These are phyloP conservation scores for Penicillium tannophilum DNA, from an alignment of 495 filamentous ascomycete species.

Conservation along the genomic window DNA sequence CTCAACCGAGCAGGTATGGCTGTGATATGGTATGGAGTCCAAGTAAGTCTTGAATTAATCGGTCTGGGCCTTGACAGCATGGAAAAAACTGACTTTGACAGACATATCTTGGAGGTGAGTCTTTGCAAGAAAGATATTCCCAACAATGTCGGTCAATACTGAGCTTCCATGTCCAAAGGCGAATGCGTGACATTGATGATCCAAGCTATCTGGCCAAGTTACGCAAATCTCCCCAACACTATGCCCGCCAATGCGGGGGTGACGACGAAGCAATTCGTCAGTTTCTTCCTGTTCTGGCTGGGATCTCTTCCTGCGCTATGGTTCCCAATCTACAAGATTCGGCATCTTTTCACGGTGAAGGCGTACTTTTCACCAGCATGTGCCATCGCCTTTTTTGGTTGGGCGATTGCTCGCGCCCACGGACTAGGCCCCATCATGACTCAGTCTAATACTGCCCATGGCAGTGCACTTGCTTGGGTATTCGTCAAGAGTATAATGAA, in stretches of 20 bases:
- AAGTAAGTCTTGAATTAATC: slow-evolving; percentile 30
- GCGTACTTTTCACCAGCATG: slow-evolving; percentile 78
- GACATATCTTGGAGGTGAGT: slow-evolving; percentile 69
- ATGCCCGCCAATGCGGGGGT: slow-evolving; percentile 66
- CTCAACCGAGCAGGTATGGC: slow-evolving; percentile 86
- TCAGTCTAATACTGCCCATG: slow-evolving; percentile 62
- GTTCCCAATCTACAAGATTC: slow-evolving; percentile 55
- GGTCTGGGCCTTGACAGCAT: not conserved
- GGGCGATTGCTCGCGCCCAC: slow-evolving; percentile 77
- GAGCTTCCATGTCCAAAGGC: slow-evolving; percentile 31
- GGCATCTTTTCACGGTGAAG: slow-evolving; percentile 93
- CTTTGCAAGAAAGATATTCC: not conserved
- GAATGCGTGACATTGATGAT: slow-evolving; percentile 80
- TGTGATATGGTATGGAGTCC: slow-evolving; percentile 73
- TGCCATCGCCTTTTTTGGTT: slow-evolving; percentile 83
- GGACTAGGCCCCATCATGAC: slow-evolving; percentile 81
- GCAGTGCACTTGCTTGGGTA: slow-evolving; percentile 73
- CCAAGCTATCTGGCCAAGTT: slow-evolving; percentile 71
- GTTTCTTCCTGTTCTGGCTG: slow-evolving; percentile 82
- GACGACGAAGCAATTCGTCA: slow-evolving; percentile 69
- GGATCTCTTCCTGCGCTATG: slow-evolving; percentile 76
- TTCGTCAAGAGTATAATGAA: slow-evolving; percentile 82
- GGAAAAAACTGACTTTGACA: not conserved
- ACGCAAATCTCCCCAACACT: slow-evolving; percentile 62
- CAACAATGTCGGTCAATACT: not conserved